These are phyloP conservation scores for Picea engelmannii DNA, from an alignment of 83 land plant species.

Conservation along the genomic window DNA sequence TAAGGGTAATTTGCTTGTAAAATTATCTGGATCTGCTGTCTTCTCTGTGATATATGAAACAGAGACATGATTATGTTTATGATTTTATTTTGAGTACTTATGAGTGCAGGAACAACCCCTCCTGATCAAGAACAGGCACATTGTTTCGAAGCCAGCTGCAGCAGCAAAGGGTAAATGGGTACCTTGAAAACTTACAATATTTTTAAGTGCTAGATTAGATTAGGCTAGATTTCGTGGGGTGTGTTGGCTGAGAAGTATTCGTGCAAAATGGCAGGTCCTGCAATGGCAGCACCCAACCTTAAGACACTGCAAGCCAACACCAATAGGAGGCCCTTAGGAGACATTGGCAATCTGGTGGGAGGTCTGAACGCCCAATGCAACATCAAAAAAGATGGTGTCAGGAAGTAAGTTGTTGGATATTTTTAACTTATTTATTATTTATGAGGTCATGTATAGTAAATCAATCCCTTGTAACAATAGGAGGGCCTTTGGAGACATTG, in stretches of 20 bases:
- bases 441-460: no score
- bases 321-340: constrained; percentile 22
- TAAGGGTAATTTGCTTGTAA: no score
- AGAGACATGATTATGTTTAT: neutral
- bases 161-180: neutral
- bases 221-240: no score
- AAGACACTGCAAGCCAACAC: neutral
- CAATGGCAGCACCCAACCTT: constrained; percentile 15
- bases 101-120: neutral
- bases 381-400: constrained; percentile 26
- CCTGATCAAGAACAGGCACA: neutral
- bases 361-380: constrained; percentile 24
- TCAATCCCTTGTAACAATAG: constrained; percentile 2
- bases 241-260: no score
- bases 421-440: neutral
- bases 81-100: neutral
- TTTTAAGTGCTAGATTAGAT: no score
- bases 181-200: neutral
- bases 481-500: constrained; percentile 27
- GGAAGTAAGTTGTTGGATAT: constrained; percentile 7
- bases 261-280: constrained; percentile 3
- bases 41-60: no score
- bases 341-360: constrained; percentile 28
- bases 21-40: no score
- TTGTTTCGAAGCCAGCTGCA: neutral